Evolutionary conservation across 1,284 basidiomycete species (phyloP), one percentile per base, ranked within the genome.

Genomic region (Naganishia sp.): DNA sequence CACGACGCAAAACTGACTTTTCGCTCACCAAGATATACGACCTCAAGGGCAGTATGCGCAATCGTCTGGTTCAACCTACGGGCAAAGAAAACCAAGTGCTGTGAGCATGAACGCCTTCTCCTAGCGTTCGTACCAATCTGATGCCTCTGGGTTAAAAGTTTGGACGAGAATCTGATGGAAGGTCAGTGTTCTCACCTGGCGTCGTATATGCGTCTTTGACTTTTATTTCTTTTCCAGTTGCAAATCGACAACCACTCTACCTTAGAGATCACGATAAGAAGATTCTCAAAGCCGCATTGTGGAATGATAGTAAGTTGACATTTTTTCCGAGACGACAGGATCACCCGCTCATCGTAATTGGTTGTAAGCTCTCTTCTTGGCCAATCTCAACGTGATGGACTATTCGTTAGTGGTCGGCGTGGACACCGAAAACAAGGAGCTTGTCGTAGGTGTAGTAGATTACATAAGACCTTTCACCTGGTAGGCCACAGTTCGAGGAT

Each of bases 351-450:
- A 18, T 44, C 39, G 6, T 33, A 15, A 7, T 13, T 39, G 43
- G n/a, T 53, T 36, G 13, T 0, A 63, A 78, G 76, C 82, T 45
- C 80, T 84, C 4, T 99, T 99, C 80, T 81, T 99, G 54, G 89
- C 91, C 11, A 92, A 94, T 70, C 88, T 97, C 71, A 96, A 98
- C 75, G 92, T 97, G 64, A 99, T 99, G 96, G 96, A 99, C 79
- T 99, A 99, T 79, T 98, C 94, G 23, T 82, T 99, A 18, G 89
- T 99, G 48, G 92, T 94, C 28, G 96, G 95, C 18, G 89, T 99
- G 16, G 94, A 96, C 76, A 87, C 86, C 69, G 82, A 84, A 60
- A 88, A 86, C 70, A 88, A 90, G 66, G 90, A 94, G 75, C 82
- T 94, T 16, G 92, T 97, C 16, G 87, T 96, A 46, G 95, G 96